phyloP scores from a whole-genome alignment of 345 rosid genomes.

The Eucalyptus coolabah region DNA sequence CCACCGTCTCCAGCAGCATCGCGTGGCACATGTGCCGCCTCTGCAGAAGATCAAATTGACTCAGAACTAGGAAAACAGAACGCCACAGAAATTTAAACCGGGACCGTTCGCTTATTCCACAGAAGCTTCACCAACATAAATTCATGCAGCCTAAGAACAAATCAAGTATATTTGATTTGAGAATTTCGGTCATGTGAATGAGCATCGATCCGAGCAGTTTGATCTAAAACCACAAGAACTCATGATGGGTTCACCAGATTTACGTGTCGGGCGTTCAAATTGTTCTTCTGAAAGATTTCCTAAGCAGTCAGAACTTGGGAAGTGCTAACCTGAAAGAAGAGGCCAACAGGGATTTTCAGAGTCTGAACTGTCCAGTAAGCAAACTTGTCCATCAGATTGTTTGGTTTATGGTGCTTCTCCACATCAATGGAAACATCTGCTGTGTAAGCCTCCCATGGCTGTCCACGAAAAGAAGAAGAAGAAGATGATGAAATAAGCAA shows the following conservation, averaged over 20 bases:
- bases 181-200: background rate
- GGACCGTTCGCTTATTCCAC: background rate
- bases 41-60: background rate
- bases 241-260: background rate
- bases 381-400: slow-evolving; percentile 32
- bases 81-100: background rate
- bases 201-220: background rate
- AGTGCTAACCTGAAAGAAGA: slow-evolving; percentile 23
- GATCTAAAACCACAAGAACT: background rate
- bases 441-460: slow-evolving; percentile 59
- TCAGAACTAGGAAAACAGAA: background rate
- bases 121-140: background rate
- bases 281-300: background rate
- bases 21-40: slow-evolving; percentile 66
- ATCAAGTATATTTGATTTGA: background rate
- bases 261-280: background rate
- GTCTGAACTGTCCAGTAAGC: slow-evolving; percentile 54
- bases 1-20: slow-evolving; percentile 55
- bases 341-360: slow-evolving; percentile 25
- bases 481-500: background rate
- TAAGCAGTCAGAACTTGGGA: background rate
- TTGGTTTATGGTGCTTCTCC: slow-evolving; percentile 42
- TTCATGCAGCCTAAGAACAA: background rate
- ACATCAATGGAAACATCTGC: slow-evolving; percentile 43
- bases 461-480: background rate